phyloP scores from a whole-genome alignment of 192 early-diverging fungal genomes.

The Entomortierella beljakovae region DNA sequence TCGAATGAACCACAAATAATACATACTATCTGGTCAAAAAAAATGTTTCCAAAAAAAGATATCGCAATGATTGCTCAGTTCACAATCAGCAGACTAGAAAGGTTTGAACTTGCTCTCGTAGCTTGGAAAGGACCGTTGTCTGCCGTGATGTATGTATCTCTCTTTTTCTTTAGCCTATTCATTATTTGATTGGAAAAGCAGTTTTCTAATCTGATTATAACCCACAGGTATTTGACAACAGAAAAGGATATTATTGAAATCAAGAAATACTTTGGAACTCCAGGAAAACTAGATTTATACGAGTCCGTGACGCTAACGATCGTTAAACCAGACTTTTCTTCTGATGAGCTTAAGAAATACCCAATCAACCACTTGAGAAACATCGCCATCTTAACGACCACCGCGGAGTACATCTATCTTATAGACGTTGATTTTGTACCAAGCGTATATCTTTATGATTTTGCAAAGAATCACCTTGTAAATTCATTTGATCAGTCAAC shows the following conservation, averaged over 20 bases:
- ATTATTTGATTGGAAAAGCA: neutral
- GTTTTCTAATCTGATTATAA: neutral
- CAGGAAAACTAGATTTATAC: constrained; percentile 33
- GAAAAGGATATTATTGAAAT: constrained; percentile 54
- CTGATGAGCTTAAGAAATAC: constrained; percentile 48
- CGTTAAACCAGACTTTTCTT: constrained; percentile 59
- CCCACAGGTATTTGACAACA: constrained; percentile 59
- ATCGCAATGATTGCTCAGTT: constrained; percentile 63
- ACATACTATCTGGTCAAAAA: constrained; percentile 30
- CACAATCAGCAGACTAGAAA: constrained; percentile 62
- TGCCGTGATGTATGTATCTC: constrained; percentile 58
- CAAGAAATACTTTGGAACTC: constrained; percentile 46
- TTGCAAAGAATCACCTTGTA: constrained; percentile 22
- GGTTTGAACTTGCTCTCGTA: constrained; percentile 55
- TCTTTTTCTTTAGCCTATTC: too few relatives aligned
- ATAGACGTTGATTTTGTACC: constrained; percentile 69
- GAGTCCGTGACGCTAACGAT: constrained; percentile 39
- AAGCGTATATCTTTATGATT: constrained; percentile 47
- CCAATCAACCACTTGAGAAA: constrained; percentile 67
- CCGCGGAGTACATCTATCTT: constrained; percentile 60
- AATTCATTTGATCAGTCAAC: constrained; percentile 16
- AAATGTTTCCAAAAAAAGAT: constrained; percentile 21
- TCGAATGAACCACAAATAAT: constrained; percentile 27
- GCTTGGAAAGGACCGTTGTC: constrained; percentile 65
- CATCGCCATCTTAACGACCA: constrained; percentile 52